phyloP scores from a whole-genome alignment of 805 yeast species.

The Lachancea sp. region DNA sequence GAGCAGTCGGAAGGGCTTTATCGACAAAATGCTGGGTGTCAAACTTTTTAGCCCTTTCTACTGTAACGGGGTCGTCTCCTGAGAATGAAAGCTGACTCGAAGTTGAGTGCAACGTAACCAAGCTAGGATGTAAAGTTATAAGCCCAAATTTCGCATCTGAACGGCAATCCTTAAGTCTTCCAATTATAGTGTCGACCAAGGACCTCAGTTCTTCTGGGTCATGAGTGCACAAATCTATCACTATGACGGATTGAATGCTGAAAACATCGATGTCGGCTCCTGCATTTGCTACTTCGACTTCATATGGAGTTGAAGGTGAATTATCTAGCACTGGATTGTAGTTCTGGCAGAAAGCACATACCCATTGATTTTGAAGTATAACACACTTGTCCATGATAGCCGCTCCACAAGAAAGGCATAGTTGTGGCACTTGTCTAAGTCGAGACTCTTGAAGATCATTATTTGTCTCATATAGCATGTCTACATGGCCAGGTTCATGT shows the following conservation, averaged over 20 bases:
- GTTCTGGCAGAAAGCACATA: slow-evolving; percentile 14
- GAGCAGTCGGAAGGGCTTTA: not conserved
- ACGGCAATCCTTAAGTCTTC: not conserved
- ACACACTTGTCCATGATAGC: slow-evolving; percentile 7
- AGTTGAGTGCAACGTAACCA: not conserved
- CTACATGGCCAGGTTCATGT: slow-evolving; percentile 13
- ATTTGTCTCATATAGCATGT: slow-evolving; percentile 12
- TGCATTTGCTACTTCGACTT: not conserved
- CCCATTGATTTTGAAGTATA: slow-evolving; percentile 10
- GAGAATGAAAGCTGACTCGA: not conserved
- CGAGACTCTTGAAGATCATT: not conserved
- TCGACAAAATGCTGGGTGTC: not conserved
- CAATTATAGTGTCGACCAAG: not conserved
- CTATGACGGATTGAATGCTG: not conserved
- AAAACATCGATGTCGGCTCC: not conserved
- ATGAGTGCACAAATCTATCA: slow-evolving; percentile 12
- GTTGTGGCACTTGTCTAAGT: not conserved
- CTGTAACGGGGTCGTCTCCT: slow-evolving; percentile 1
- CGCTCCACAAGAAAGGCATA: slow-evolving; percentile 7
- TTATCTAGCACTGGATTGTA: slow-evolving; percentile 10
- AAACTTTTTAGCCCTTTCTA: slow-evolving; percentile 1
- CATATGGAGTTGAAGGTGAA: slow-evolving; percentile 6
- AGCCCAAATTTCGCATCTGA: slow-evolving; percentile 1
- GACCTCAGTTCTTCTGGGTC: slow-evolving; percentile 10
- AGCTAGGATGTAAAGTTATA: slow-evolving; percentile 1